Evolutionary conservation across 2,329 filamentous ascomycete genomes (phyloP).

Genomic region (Exophiala alcalophila): DNA sequence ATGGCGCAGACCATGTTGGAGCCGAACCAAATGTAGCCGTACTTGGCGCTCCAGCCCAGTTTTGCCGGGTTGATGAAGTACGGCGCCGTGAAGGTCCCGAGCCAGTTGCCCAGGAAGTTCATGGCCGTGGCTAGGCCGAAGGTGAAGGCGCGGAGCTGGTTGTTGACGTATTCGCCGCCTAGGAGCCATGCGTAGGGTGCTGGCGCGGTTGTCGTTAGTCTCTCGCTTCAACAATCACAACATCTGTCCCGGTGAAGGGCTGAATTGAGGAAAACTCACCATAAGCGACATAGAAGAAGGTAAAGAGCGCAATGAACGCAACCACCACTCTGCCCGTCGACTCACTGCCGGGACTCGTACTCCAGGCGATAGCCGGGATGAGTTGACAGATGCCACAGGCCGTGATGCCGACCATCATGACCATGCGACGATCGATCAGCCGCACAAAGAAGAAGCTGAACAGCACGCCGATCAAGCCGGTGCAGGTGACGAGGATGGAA

Average conservation of each 20-base stretch:
- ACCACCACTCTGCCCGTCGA: conserved; percentile 17
- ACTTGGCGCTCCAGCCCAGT: conserved; percentile 37
- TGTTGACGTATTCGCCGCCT: conserved; percentile 42
- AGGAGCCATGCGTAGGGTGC: conserved; percentile 38
- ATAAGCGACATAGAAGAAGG: conserved; percentile 22
- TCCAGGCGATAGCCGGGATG: conserved; percentile 20
- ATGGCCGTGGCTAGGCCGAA: conserved; percentile 41
- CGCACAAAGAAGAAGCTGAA: conserved; percentile 23
- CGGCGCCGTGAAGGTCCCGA: conserved; percentile 41
- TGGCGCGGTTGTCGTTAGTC: no score
- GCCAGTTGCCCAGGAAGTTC: conserved; percentile 43
- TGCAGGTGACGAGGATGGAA: conserved; percentile 21
- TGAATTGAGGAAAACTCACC: conserved; percentile 2
- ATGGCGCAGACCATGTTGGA: conserved; percentile 37
- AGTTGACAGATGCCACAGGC: conserved; percentile 22
- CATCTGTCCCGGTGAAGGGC: not conserved
- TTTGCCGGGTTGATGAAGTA: conserved; percentile 46
- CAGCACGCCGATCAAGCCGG: conserved; percentile 18
- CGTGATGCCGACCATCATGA: conserved; percentile 16
- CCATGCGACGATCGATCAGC: conserved; percentile 16
- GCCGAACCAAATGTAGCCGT: conserved; percentile 43
- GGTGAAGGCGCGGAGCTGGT: conserved; percentile 41
- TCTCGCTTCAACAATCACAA: no score
- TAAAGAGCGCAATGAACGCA: conserved; percentile 21
- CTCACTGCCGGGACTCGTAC: conserved; percentile 9